Percentiles rank a stretch among this genome's conserved stretches.
Conservation (phyloP, 345 rosid species). For the Citrus hindsii region DNA sequence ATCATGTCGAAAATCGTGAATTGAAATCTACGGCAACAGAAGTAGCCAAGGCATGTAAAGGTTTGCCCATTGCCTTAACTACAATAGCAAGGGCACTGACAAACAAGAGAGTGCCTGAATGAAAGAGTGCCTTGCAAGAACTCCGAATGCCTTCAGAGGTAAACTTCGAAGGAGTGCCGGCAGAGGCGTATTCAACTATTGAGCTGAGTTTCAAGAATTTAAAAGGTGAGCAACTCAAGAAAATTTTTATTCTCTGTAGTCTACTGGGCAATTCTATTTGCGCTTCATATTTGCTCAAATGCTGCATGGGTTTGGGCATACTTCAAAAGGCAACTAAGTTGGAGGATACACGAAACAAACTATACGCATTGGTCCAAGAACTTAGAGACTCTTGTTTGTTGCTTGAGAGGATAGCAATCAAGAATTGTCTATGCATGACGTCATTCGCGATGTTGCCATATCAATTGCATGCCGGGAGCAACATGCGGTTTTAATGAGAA, state of each 20-base stretch:
- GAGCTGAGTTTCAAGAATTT: slow-evolving; percentile 16
- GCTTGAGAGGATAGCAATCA: background rate
- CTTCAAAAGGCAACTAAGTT: background rate
- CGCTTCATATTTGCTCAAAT: slow-evolving; percentile 11
- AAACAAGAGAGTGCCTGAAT: background rate
- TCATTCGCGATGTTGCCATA: slow-evolving; percentile 9
- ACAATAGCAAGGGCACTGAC: slow-evolving; percentile 17
- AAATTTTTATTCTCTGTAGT: slow-evolving; percentile 22
- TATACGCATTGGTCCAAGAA: background rate
- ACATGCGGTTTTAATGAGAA: background rate
- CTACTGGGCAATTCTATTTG: background rate
- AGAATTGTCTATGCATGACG: background rate
- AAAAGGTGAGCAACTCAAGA: slow-evolving; percentile 14
- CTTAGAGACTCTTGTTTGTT: slow-evolving; percentile 1
- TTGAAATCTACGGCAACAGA: no score
- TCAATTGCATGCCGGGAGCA: background rate
- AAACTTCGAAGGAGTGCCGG: background rate
- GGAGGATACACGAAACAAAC: slow-evolving; percentile 5
- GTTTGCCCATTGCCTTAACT: background rate
- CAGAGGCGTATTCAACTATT: background rate
- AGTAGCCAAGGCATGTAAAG: no score
- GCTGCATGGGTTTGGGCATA: slow-evolving; percentile 20
- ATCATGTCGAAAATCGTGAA: no score
- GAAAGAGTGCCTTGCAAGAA: slow-evolving; percentile 22
- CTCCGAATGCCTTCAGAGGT: background rate